These are phyloP conservation scores for Eragrostis tef DNA, from an alignment of 202 grass and related monocot genomes.

Conservation along the genomic window DNA sequence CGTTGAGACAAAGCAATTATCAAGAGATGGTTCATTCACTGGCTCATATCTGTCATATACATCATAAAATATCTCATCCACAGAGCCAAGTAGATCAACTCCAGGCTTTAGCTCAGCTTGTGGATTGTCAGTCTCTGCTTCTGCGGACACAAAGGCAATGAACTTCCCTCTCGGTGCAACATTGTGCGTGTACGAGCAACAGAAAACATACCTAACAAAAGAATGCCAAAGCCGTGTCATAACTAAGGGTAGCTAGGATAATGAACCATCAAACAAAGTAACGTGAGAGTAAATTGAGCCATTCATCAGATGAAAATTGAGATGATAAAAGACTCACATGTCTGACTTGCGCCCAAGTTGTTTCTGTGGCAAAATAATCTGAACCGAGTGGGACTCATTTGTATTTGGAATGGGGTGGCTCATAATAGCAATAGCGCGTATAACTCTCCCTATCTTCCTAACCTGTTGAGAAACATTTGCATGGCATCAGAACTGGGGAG, in stretches of 20 bases:
- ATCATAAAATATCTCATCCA: conserved; percentile 90
- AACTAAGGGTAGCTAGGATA: conserved; percentile 7
- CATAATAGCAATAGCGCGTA: conserved; percentile 91
- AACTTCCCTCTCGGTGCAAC: conserved; percentile 88
- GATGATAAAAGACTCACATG: conserved; percentile 63
- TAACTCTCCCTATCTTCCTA: conserved; percentile 77
- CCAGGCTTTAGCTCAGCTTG: conserved; percentile 72
- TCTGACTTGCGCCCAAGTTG: conserved; percentile 92
- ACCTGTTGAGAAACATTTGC: conserved; percentile 57
- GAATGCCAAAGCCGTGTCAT: conserved; percentile 30
- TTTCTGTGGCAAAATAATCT: conserved; percentile 92
- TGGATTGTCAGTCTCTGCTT: conserved; percentile 72
- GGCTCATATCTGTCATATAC: conserved; percentile 84
- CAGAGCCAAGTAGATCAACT: conserved; percentile 76
- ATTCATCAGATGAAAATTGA: conserved; percentile 26
- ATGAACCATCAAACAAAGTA: not conserved
- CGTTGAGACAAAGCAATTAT: conserved; percentile 86
- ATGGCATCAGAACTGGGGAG: conserved; percentile 18
- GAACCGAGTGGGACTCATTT: conserved; percentile 86
- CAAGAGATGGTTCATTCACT: conserved; percentile 75
- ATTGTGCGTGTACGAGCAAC: conserved; percentile 91
- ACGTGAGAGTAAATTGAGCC: conserved; percentile 25
- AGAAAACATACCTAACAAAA: conserved; percentile 83
- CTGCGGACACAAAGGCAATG: conserved; percentile 87
- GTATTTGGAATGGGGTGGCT: conserved; percentile 86